Base-by-base conservation (phyloP, 140 eudicot species). In the Stevia rebaudiana region DNA sequence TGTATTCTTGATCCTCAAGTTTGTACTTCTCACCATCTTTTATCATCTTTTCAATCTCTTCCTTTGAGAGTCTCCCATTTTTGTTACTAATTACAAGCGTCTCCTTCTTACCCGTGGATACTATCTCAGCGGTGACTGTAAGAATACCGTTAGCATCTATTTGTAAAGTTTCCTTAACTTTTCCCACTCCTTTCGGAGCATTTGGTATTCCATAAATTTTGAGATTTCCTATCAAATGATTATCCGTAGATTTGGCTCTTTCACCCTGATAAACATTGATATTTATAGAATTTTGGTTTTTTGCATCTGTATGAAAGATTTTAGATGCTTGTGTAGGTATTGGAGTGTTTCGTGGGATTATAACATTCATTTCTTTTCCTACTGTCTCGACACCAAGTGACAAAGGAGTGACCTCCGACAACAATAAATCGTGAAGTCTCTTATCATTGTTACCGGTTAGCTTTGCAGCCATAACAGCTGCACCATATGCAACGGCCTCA, bases 401-500 rank as follows among this genome's bases (percentile, higher is more conserved):
- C 23, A 73, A 73, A 35, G 72, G 78, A 21, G 72, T 74, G 39
- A 60, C 74, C 0, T 74, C 79, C 0, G 16, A 8, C 21, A 74
- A 15, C 15, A 56, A 0, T 28, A 66, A 13, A 57, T 25, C 62
- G 6, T 10, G 55, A 24, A 40, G 33, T 8, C 40, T 48, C 39
- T 23, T 57, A 18, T 48, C 21, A 8, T 1, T 17, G 15, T 1
- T 18, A 18, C 48, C 63, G 2, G 40, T 57, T 60, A 74, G 68
- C 54, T 65, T 74, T 23, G 56, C 69, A 57, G 79, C 79, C 73
- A 65, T 35, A 24, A 74, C 25, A 0, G 79, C 69, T 16, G 79
- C 79, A 65, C 79, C 79, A 4, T 67, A 74, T 11, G 79, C 78
- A 65, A 73, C 67, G 0, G 78, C 78, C 42, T 73, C 78, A 35